A percentile compares a stretch with the other conserved stretches of the same genome.
These are phyloP conservation scores for Linderniella brevidens DNA, from an alignment of 257 asterid species.

Conservation along the genomic window DNA sequence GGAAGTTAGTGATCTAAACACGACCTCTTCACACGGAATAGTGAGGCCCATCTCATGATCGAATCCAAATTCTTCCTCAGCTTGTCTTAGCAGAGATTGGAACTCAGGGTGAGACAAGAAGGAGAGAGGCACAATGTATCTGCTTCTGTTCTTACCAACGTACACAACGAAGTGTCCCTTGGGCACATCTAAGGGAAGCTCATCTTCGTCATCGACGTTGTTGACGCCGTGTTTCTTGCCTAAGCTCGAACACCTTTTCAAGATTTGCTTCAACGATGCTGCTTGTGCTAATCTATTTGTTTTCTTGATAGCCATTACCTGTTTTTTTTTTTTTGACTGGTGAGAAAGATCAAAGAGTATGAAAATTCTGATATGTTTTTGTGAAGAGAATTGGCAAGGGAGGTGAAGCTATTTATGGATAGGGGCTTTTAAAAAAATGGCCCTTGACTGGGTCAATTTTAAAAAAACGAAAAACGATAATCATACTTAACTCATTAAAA, in stretches of 20 bases:
- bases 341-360: too few species aligned
- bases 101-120: conserved; percentile 32
- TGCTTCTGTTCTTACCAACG: conserved; percentile 27
- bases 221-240: conserved; percentile 17
- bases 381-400: too few species aligned
- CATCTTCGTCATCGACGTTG: conserved; percentile 14
- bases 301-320: conserved; percentile 25
- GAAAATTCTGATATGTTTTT: too few species aligned
- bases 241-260: conserved; percentile 28
- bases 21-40: conserved; percentile 32
- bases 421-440: too few species aligned
- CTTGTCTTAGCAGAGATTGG: conserved; percentile 21
- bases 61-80: conserved; percentile 37
- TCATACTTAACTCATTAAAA: too few species aligned
- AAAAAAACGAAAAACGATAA: too few species aligned
- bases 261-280: conserved; percentile 22
- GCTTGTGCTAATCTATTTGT: conserved; percentile 18
- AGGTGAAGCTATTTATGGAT: too few species aligned
- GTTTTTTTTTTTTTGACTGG: too few species aligned
- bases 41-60: conserved; percentile 35
- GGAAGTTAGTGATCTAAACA: conserved; percentile 21
- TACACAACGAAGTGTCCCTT: conserved; percentile 36
- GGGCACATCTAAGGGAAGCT: conserved; percentile 31
- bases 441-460: too few species aligned
- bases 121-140: conserved; percentile 34